Base-by-base conservation (phyloP, 805 yeast genomes). In the Metschnikowia shivogae region DNA sequence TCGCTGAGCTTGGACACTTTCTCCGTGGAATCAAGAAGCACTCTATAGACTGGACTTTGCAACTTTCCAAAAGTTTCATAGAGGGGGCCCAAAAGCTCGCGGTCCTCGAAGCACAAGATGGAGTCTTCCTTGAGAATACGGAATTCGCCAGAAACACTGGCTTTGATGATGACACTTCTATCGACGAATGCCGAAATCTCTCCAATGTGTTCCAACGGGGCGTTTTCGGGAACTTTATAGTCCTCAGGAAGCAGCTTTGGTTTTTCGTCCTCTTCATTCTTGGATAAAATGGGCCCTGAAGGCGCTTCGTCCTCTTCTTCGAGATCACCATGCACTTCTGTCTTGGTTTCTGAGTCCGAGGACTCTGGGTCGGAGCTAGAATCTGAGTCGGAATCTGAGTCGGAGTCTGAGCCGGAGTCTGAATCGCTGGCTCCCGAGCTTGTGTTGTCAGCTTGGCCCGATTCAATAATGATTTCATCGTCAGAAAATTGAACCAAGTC, bases 11-110 rank as follows among this genome's bases (percentile, higher is more conserved):
- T 64, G 13, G 69, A 74, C 19, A 76, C 64, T 36, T 74, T 78
- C 30, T 77, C 83, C 0, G 67, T 70, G 1, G 71, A 52, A 45
- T 77, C 75, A 59, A 87, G 81, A 46, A 82, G 80, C 1, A 93
- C 84, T 33, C 95, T 73, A 61, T 89, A 90, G 37, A 83, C 70
- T 0, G 99, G 99, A 14, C 78, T 64, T 50, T 86, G 85, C 5
- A 93, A 74, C 9, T 88, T 84, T 0, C 99, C 99, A 68, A 93
- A 89, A 0, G 89, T 87, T 62, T 93, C 99, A 58, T 81, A 85
- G 8, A 92, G 67, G 1, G 84, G 82, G 0, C 98, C 98, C 12
- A 93, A 56, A 1, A 84, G 65, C 1, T 77, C 72, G 37, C 84
- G 72, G 59, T 87, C 89, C 50, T 80, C 83, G 36, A 89, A 76